Evolutionary conservation across 371 early-diverging fungal species (phyloP).

Genomic region (Dipsacomyces acuminosporus): DNA sequence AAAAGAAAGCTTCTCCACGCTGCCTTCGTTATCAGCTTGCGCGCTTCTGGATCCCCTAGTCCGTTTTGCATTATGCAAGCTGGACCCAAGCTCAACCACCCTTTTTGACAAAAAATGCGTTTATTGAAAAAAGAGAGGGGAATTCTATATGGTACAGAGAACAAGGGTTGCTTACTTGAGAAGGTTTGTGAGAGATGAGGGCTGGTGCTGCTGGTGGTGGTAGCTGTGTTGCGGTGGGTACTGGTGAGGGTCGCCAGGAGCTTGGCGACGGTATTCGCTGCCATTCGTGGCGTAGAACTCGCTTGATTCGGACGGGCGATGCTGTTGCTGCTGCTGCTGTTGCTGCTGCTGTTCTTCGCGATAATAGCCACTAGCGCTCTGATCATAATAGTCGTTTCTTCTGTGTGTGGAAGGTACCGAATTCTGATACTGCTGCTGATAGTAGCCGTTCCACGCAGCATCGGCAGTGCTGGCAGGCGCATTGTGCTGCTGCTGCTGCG

Average conservation of each 20-base stretch:
- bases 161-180: conserved; percentile 4
- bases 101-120: too few species aligned
- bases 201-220: conserved; percentile 9
- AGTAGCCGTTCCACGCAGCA: neutral
- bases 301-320: neutral
- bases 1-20: too few species aligned
- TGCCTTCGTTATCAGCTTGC: too few species aligned
- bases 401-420: neutral
- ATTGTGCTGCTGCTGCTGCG: neutral
- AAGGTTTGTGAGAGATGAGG: conserved; percentile 6
- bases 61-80: too few species aligned
- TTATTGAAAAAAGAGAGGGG: too few species aligned
- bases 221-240: too few species aligned
- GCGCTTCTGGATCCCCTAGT: too few species aligned
- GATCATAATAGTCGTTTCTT: too few species aligned
- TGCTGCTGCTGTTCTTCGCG: conserved; percentile 8
- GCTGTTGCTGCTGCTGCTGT: conserved; percentile 2
- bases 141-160: neutral
- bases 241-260: conserved; percentile 6
- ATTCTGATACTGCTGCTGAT: neutral
- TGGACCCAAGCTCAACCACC: too few species aligned
- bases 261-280: too few species aligned
- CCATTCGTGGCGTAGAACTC: too few species aligned
- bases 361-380: neutral
- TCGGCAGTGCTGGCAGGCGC: too few species aligned